Conservation (phyloP, 176 grass and related monocot genomes). For the Musa beccarii region DNA sequence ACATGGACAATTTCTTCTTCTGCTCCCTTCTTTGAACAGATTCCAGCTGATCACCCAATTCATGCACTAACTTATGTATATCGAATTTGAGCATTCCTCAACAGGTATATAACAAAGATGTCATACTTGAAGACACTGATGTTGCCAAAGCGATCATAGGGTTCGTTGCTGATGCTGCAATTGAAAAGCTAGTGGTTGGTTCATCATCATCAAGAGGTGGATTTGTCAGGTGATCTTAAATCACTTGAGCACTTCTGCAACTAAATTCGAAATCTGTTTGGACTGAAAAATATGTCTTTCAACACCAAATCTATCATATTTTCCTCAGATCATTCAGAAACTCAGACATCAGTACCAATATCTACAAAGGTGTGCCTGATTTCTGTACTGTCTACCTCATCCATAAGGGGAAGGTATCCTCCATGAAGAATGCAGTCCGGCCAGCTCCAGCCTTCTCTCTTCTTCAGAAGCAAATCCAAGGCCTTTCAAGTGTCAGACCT, state of each 20-base stretch:
- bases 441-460: slow-evolving; percentile 16
- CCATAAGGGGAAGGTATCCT: slow-evolving; percentile 26
- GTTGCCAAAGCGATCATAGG: slow-evolving; percentile 28
- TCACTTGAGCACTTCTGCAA: background rate
- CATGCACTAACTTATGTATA: no score
- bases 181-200: slow-evolving; percentile 31
- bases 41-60: no score
- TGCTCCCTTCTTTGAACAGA: no score
- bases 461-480: slow-evolving; percentile 22
- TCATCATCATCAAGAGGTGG: slow-evolving; percentile 19
- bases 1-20: no score
- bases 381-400: slow-evolving; percentile 38
- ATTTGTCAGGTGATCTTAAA: slow-evolving; percentile 13
- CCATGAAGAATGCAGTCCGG: slow-evolving; percentile 19
- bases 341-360: slow-evolving; percentile 17
- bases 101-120: slow-evolving; percentile 27
- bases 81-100: background rate
- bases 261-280: background rate
- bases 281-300: background rate
- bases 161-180: slow-evolving; percentile 27
- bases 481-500: slow-evolving; percentile 18
- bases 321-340: slow-evolving; percentile 22
- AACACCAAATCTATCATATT: background rate
- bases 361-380: slow-evolving; percentile 23
- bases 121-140: slow-evolving; percentile 21